These are phyloP conservation scores for Balakata baccata DNA, from an alignment of 345 rosid genomes.

Conservation along the genomic window DNA sequence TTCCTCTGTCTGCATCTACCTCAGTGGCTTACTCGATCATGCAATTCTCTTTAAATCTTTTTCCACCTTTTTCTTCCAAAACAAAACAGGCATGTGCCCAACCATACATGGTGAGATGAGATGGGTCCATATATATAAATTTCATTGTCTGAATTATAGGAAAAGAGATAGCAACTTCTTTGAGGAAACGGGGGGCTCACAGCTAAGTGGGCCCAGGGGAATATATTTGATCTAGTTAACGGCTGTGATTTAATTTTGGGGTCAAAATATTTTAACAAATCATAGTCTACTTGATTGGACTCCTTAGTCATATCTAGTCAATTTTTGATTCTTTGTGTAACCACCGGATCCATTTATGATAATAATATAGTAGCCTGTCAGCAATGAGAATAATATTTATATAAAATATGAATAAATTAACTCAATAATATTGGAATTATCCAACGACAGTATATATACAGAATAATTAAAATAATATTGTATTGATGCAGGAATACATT, in stretches of 20 bases:
- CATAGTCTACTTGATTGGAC: not conserved
- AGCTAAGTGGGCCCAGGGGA: constrained; percentile 7
- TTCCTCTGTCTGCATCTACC: constrained; percentile 29
- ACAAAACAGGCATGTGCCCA: not conserved
- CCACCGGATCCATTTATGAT: not conserved
- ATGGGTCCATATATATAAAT: constrained; percentile 16
- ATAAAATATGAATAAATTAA: too few relatives aligned
- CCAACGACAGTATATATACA: too few relatives aligned
- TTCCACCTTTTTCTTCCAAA: not conserved
- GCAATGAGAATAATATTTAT: too few relatives aligned
- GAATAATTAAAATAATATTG: too few relatives aligned
- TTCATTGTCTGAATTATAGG: constrained; percentile 9
- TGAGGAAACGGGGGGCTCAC: not conserved
- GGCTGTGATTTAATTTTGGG: not conserved
- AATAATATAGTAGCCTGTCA: too few relatives aligned
- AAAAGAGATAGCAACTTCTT: constrained; percentile 3
- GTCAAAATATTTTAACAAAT: not conserved
- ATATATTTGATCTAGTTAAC: constrained; percentile 17
- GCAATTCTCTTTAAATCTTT: constrained; percentile 6
- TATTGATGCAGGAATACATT: too few relatives aligned
- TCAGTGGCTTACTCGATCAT: not conserved
- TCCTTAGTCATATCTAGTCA: constrained; percentile 16
- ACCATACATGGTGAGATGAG: not conserved
- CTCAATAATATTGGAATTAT: too few relatives aligned
- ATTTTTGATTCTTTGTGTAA: not conserved